Percentiles rank a stretch among this genome's conserved stretches.
phyloP scores from a whole-genome alignment of 2,329 filamentous ascomycete species.

The Nemania bipapillata region DNA sequence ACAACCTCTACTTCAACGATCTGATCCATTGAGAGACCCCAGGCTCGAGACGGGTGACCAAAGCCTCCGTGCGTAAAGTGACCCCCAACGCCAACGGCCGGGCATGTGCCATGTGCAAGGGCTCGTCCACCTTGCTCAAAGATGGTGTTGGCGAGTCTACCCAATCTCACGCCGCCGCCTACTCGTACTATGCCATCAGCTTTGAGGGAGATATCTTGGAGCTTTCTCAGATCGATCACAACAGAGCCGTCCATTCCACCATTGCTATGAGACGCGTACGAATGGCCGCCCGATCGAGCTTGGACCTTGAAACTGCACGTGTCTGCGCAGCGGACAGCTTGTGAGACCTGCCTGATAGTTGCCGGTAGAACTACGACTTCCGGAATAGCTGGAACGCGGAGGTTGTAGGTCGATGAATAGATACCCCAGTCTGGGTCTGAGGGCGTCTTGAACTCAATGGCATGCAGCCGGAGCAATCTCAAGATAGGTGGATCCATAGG shows the following conservation, averaged over 20 bases:
- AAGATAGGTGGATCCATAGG: conserved; percentile 21
- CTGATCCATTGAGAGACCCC: conserved; percentile 63
- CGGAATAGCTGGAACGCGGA: conserved; percentile 41
- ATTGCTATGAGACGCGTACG: conserved; percentile 60
- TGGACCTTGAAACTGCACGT: conserved; percentile 58
- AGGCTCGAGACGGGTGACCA: conserved; percentile 58
- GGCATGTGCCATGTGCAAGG: conserved; percentile 59
- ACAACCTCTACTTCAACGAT: conserved; percentile 62
- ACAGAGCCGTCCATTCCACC: conserved; percentile 51
- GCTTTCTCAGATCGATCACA: conserved; percentile 52
- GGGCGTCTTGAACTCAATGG: conserved; percentile 29
- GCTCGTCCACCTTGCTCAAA: conserved; percentile 53
- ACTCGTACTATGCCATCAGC: conserved; percentile 50
- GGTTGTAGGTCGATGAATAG: conserved; percentile 44
- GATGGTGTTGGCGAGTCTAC: conserved; percentile 55
- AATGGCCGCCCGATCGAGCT: conserved; percentile 61
- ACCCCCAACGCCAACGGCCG: conserved; percentile 59
- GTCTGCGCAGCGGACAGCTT: conserved; percentile 56
- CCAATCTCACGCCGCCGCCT: conserved; percentile 57
- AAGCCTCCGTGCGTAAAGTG: conserved; percentile 61
- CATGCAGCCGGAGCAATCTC: neutral
- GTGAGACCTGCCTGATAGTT: conserved; percentile 51
- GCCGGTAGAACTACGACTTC: conserved; percentile 43
- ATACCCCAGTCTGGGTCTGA: conserved; percentile 39
- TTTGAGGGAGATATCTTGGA: conserved; percentile 44